Conservation (phyloP, 768 basidiomycete species). For the Leucocoprinus leucothites region DNA sequence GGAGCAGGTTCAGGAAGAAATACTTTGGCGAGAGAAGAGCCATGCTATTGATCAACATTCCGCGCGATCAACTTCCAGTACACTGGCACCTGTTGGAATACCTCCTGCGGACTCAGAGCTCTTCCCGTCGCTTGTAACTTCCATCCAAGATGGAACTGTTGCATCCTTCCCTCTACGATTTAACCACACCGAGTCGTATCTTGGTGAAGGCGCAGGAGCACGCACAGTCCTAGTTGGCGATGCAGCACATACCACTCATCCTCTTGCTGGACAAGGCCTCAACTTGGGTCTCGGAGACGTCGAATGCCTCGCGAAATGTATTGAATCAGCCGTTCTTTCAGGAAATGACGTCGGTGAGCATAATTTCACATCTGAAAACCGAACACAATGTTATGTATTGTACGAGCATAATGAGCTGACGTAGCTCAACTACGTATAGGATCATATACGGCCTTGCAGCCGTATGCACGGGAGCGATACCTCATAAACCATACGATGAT, state of each 20-base stretch:
- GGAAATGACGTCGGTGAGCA: constrained; percentile 84
- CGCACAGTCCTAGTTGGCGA: constrained; percentile 92
- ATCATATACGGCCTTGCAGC: constrained; percentile 67
- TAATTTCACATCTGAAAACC: background rate
- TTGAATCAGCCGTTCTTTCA: constrained; percentile 49
- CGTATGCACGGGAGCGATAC: constrained; percentile 82
- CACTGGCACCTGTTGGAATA: constrained; percentile 39
- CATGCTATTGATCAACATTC: constrained; percentile 65
- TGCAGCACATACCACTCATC: constrained; percentile 93
- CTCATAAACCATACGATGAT: constrained; percentile 83
- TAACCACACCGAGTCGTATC: constrained; percentile 82
- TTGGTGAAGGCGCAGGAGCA: constrained; percentile 62
- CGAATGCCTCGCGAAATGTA: constrained; percentile 62
- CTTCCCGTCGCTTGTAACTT: constrained; percentile 72
- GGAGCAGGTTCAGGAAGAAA: constrained; percentile 54
- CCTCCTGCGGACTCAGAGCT: constrained; percentile 58
- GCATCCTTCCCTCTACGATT: constrained; percentile 91
- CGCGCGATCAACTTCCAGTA: constrained; percentile 46
- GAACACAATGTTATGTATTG: background rate
- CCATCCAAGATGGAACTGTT: constrained; percentile 66
- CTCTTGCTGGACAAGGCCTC: constrained; percentile 93
- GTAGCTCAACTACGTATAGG: constrained; percentile 36
- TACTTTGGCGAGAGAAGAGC: constrained; percentile 69
- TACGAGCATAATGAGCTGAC: background rate
- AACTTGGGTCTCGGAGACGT: constrained; percentile 93